Evolutionary conservation across 2,329 filamentous ascomycete genomes (phyloP), one percentile per base, ranked within the genome.

Genomic region (Drechslerella stenobrocha): DNA sequence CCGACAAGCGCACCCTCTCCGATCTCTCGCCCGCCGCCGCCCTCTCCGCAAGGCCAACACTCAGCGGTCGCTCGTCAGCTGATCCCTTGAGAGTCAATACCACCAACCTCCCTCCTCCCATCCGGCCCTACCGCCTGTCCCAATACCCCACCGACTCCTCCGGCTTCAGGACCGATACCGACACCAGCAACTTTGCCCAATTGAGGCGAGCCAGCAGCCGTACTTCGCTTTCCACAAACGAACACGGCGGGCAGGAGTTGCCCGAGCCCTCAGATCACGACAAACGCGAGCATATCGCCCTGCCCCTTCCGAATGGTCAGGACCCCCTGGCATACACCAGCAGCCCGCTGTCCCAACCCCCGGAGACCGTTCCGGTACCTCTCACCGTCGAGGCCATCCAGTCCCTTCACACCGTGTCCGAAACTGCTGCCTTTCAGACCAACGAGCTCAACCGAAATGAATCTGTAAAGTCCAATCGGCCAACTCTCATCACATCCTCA

Each of bases 401-500:
- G 40, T 48, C 63, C 34, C 55, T 67, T 15, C 44, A 60, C 22
- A 67, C 63, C 40, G 63, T 67, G 34, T 67, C 63, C 23, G 63
- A 67, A 67, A 67, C 45, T 18, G 63, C 48, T n/a, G 35, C 20
- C 24, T 66, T 66, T 53, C 52, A 66, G 26, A 51, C 47, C 13
- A 66, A 46, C 32, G 61, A 66, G 15, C 37, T 67, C 26, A 47
- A 53, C 32, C 63, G 63, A 51, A 67, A 67, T 60, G 55, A 60
- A 46, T 67, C 63, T 35, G 55, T 67, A 35, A 59, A 60, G 34
- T 66, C 42, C 45, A 59, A 46, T 26, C 48, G 32, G n/a, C 40
- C 60, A 4, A 42, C 57, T 34, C 50, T 47, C 15, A 47, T 67
- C 37, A 53, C 63, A 32, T 52, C 63, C 45, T 67, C 63, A n/a